Evolutionary conservation across 768 basidiomycete species (phyloP).

Genomic region (Xerocomellus intermedius): DNA sequence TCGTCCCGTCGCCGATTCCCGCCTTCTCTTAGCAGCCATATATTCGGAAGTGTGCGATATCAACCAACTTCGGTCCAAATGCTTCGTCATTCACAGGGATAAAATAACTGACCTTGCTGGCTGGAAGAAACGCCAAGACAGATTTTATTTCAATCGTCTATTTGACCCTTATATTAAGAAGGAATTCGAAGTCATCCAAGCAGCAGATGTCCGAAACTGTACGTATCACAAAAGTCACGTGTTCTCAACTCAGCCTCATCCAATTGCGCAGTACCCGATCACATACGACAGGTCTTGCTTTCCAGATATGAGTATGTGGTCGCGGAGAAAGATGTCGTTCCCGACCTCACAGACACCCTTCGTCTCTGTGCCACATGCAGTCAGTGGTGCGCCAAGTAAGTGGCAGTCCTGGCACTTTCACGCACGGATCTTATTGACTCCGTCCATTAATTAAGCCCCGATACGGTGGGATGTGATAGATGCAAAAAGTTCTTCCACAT

Average conservation of each 20-base stretch:
- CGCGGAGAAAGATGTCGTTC: conserved; percentile 89
- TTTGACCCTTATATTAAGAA: conserved; percentile 99
- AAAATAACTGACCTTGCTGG: conserved; percentile 90
- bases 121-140: conserved; percentile 92
- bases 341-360: conserved; percentile 83
- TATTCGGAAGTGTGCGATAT: conserved; percentile 96
- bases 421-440: conserved; percentile 21
- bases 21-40: conserved; percentile 91
- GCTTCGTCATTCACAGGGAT: conserved; percentile 93
- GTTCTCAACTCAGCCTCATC: conserved; percentile 13
- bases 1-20: conserved; percentile 85
- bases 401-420: conserved; percentile 15
- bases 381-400: conserved; percentile 88
- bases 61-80: conserved; percentile 88
- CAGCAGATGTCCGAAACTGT: conserved; percentile 87
- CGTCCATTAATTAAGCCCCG: conserved; percentile 49
- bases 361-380: conserved; percentile 85
- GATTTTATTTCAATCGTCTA: conserved; percentile 93
- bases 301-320: conserved; percentile 93
- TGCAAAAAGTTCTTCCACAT: conserved; percentile 97
- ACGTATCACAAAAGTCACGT: conserved; percentile 36
- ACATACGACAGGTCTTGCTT: conserved; percentile 74
- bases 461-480: conserved; percentile 85
- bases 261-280: conserved; percentile 63
- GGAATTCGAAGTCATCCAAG: conserved; percentile 93